Base-by-base conservation (phyloP, 2,329 filamentous ascomycete species). In the Cyclaneusma minus region DNA sequence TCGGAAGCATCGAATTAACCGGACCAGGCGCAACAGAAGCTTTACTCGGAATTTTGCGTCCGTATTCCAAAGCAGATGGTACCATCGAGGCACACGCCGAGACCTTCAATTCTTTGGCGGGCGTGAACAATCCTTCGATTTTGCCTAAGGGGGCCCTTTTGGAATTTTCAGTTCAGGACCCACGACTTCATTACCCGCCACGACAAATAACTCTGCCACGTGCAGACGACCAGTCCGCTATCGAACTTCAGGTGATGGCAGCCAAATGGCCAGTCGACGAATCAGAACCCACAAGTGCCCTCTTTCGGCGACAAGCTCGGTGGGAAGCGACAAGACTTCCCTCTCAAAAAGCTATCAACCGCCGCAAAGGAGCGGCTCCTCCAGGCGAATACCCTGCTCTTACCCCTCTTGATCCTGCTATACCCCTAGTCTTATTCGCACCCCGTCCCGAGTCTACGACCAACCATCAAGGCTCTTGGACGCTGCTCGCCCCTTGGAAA, bases 401-500 rank as follows among this genome's bases (percentile, higher is more conserved):
- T 1, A 59, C 61, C 6, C 36, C 58, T 1, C 58, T 55, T 6
- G 84, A 94, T 41, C 80, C 81, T 2, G 55, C 64, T 2, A 89
- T 95, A 10, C 89, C 89, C 1, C 52, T 87, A 20, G 57, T 87
- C 2, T 52, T 91, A 5, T 60, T 82, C 4, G 62, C 74, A 17
- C 69, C 67, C 7, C 64, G 69, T 3, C 47, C 61, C 7, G 47
- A 52, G 7, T 41, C 48, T 2, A 52, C 53, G 19, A 55, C 50
- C 7, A 64, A 62, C 24, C 55, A 59, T 2, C 71, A 77, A 24
- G 76, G 77, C 0, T 73, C 63, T 0, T 95, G 84, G 83, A 89
- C 75, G 0, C 48, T 95, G 2, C 59, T 95, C 13, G 63, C 89
- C 3, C 89, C 89, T 0, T 94, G 87, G 83, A 84, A 81, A 45